Base-by-base conservation (phyloP, 2,329 filamentous ascomycete species). In the Aspergillus sp. region DNA sequence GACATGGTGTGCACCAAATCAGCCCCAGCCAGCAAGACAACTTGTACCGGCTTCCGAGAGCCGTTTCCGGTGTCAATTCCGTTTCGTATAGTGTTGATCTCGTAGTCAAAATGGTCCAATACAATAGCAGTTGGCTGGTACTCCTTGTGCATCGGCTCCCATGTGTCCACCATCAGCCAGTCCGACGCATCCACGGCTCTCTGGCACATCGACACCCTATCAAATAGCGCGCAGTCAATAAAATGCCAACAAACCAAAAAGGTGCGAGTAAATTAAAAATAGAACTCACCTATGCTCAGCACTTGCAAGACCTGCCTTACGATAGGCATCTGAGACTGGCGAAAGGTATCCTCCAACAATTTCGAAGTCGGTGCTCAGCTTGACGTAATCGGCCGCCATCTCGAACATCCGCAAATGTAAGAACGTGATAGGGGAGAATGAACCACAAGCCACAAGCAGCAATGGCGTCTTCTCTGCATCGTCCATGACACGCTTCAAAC, bases 101-200 rank as follows among this genome's bases (percentile, higher is more conserved):
- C 91, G 70, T 93, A 79, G 64, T 96, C 87, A 67, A 97, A 95
- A 75, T 97, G 93, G 70, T 96, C 91, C 49, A 97, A 81, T 41
- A 96, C 93, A 66, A 89, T 85, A 40, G 93, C 93, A 1, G 93
- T 98, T 15, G 92, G 91, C 61, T 91, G 88, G 72, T 96, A 98
- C 64, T 89, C 83, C 68, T 88, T 85, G 76, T 96, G 87, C 67
- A 89, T 80, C n/a, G 91, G 89, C 80, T 96, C 93, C 88, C 90
- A 96, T 0, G 89, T 86, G 71, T 96, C 91, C 46, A 95, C 90
- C 86, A 91, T 91, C 59, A 96, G 80, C 87, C 89, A 92, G 66
- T 86, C 86, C 51, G 88, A 87, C 51, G 89, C 87, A 65, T 77
- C 74, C 22, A 91, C 87, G 7, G 91, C 92, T 39, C 96, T 80